A percentile compares a stretch with the other conserved stretches of the same genome.
Conservation (phyloP, 2,329 filamentous ascomycete species). For the Neurospora crassa region DNA sequence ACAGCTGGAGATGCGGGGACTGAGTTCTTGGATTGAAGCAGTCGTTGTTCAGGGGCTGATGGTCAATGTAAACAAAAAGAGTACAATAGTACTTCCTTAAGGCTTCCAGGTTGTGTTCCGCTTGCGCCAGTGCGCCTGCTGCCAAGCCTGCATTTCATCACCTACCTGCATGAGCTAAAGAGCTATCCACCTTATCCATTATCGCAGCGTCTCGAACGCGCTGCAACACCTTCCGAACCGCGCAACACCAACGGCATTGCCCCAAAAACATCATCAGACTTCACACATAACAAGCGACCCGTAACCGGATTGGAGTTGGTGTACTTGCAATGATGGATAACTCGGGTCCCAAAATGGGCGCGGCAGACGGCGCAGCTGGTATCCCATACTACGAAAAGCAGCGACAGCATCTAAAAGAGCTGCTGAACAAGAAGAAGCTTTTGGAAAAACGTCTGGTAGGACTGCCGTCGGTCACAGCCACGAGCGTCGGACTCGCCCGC, state of each 20-base stretch:
- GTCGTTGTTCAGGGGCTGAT: not conserved
- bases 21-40: not conserved
- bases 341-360: constrained; percentile 6
- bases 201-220: not conserved
- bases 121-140: not conserved
- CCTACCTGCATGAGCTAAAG: not conserved
- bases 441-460: constrained; percentile 31
- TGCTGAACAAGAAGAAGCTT: constrained; percentile 54
- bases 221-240: not conserved
- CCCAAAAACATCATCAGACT: not conserved
- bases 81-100: not conserved
- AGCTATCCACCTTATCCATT: not conserved
- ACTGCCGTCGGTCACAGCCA: not conserved
- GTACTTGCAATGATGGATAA: constrained; percentile 1
- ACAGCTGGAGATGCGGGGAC: not conserved
- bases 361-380: constrained; percentile 34
- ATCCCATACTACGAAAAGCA: constrained; percentile 65
- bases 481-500: not conserved
- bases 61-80: not conserved
- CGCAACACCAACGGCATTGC: not conserved
- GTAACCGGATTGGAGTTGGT: not conserved
- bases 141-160: constrained; percentile 2
- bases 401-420: constrained; percentile 55
- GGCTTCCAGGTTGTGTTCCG: not conserved
- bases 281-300: not conserved